A percentile compares a stretch with the other conserved stretches of the same genome.
Conservation (phyloP, 257 asterid genomes). For the Coffea canephora region DNA sequence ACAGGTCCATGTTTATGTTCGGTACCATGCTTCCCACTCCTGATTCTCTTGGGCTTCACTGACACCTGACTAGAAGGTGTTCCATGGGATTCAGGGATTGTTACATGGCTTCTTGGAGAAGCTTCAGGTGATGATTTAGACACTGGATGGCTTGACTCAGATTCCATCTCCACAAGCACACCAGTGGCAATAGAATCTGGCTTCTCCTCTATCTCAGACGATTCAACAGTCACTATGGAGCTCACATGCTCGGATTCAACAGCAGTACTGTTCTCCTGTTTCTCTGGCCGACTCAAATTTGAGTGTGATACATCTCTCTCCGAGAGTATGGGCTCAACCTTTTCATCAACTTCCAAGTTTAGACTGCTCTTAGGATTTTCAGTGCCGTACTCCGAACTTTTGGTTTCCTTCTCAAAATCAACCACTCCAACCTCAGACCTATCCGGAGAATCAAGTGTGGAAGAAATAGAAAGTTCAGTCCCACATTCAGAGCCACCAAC, state of each 20-base stretch:
- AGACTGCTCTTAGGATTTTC: constrained; percentile 29
- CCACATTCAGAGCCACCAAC: constrained; percentile 81
- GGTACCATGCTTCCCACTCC: constrained; percentile 49
- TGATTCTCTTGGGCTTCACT: constrained; percentile 53
- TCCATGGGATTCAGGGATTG: constrained; percentile 64
- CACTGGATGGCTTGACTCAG: constrained; percentile 37
- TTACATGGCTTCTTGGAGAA: constrained; percentile 70
- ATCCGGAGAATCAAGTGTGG: constrained; percentile 84
- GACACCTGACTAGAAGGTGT: constrained; percentile 79
- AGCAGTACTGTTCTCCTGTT: constrained; percentile 26
- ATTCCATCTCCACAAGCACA: constrained; percentile 37
- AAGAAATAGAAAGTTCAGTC: constrained; percentile 76
- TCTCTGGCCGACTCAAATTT: constrained; percentile 34
- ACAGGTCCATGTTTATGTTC: constrained; percentile 46
- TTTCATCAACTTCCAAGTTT: constrained; percentile 38
- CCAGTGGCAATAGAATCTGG: constrained; percentile 37
- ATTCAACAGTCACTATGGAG: constrained; percentile 28
- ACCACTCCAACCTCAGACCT: constrained; percentile 53
- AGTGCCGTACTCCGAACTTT: constrained; percentile 33
- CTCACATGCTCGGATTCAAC: constrained; percentile 27
- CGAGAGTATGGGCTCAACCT: constrained; percentile 25
- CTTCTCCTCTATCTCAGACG: constrained; percentile 36
- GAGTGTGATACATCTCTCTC: constrained; percentile 37
- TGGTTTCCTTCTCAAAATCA: constrained; percentile 39
- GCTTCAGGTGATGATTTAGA: constrained; percentile 59